Evolutionary conservation across 2,329 filamentous ascomycete species (phyloP).

Genomic region (Botrytis fragariae): DNA sequence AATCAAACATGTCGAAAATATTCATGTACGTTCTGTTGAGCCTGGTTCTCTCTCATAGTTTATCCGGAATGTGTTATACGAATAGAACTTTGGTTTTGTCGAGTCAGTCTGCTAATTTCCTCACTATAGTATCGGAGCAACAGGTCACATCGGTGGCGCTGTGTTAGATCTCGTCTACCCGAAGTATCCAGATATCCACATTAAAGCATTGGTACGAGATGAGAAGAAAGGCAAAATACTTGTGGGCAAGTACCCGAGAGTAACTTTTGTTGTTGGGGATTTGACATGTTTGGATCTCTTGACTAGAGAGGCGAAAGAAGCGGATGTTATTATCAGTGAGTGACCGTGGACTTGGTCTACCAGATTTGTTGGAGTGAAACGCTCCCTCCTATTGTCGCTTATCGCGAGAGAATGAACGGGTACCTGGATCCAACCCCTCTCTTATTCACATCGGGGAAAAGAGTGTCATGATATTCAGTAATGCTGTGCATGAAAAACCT

Average conservation of each 20-base stretch:
- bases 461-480: background rate
- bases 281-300: constrained; percentile 19
- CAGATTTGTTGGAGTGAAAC: background rate
- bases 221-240: constrained; percentile 15
- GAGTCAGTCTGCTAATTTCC: background rate
- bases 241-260: constrained; percentile 16
- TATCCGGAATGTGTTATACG: background rate
- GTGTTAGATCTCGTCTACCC: constrained; percentile 20
- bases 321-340: constrained; percentile 25
- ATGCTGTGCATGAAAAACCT: background rate
- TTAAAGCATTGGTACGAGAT: constrained; percentile 21
- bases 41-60: background rate
- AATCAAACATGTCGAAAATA: background rate
- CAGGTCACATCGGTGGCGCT: constrained; percentile 26
- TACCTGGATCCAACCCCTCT: background rate
- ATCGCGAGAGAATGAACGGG: background rate
- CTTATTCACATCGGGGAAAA: too few species aligned
- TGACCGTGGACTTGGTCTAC: background rate
- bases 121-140: constrained; percentile 20
- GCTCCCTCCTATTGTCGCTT: background rate
- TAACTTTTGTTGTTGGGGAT: constrained; percentile 18
- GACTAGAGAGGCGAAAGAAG: constrained; percentile 10
- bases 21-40: background rate
- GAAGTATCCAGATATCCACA: background rate
- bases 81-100: background rate